phyloP scores from a whole-genome alignment of 176 grass and related monocot species.

The Tillandsia leiboldiana region DNA sequence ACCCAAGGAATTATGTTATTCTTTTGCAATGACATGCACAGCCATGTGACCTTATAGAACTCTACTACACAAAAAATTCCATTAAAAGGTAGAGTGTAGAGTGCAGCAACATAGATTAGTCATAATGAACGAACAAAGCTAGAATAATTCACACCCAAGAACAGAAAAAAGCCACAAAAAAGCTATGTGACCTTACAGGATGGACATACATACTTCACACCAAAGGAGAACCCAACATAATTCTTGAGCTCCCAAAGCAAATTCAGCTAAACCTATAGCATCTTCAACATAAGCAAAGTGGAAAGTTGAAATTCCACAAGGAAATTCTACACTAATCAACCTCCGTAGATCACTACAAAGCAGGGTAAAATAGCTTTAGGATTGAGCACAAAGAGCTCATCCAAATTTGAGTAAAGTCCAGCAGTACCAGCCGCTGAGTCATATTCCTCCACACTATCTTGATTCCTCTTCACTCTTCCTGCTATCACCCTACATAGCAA shows the following conservation, averaged over 20 bases:
- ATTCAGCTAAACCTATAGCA: neutral
- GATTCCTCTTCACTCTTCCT: slow-evolving; percentile 56
- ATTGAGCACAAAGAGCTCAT: slow-evolving; percentile 66
- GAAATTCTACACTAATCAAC: slow-evolving; percentile 3
- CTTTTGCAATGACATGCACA: too few species aligned
- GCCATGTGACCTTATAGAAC: too few species aligned
- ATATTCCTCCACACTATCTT: slow-evolving; percentile 24
- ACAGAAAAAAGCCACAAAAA: neutral
- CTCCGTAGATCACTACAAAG: slow-evolving; percentile 78
- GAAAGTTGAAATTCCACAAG: neutral
- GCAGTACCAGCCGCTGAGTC: slow-evolving; percentile 35
- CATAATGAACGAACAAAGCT: too few species aligned
- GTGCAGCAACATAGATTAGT: too few species aligned
- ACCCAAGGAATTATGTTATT: too few species aligned
- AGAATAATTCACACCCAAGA: too few species aligned
- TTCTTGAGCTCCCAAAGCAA: neutral
- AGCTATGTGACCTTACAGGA: neutral
- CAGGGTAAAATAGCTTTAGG: slow-evolving; percentile 70
- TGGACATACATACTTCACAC: neutral
- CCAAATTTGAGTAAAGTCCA: slow-evolving; percentile 35
- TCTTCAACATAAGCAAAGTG: neutral
- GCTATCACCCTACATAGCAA: slow-evolving; percentile 85
- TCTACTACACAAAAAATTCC: too few species aligned
- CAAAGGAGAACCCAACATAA: neutral
- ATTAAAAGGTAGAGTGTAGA: too few species aligned